Evolutionary conservation across 176 grass and related monocot genomes (phyloP), one percentile per base, ranked within the genome.

Genomic region (Hsuehochloa calcarea): DNA sequence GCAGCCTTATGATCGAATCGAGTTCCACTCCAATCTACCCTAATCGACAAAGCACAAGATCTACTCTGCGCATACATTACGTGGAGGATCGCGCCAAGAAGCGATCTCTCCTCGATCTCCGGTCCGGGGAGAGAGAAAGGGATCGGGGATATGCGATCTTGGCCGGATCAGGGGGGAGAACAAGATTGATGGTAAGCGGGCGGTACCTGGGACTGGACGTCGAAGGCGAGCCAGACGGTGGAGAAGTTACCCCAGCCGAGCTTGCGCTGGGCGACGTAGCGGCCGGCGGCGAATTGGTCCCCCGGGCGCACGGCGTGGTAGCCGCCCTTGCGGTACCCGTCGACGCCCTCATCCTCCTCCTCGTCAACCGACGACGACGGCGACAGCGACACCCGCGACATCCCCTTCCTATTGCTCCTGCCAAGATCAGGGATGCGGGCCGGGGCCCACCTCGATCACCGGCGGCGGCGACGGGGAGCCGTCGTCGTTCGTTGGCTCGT

Each of bases 161-260:
- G 39, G 37, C 4, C n/a, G 39, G 77, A 90, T 79, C 74, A 35
- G 26, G 22, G 40, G 16, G n/a, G 31, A 59, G 47, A 9, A 45
- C n/a, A n/a, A 3, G 12, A 65, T 10, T 46, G 54, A 95, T 1
- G 31, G 31, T 1, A 34, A 34, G 31, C 31, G 31, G 31, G 31
- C 31, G 31, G 31, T 34, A 34, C 95, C 91, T 93, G 70, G 29
- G 66, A 81, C 65, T 68, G 81, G 77, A 94, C 84, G 77, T 98
- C 96, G 88, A 87, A 98, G 82, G 96, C 93, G 77, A 98, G 93
- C 96, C 96, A 98, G 78, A 98, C 93, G 89, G 91, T 98, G 67
- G 96, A 98, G 90, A 98, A 98, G 85, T 94, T 86, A 3, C 96
- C 93, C 96, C 96, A 98, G 7, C 93, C 91, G 64, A 98, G 91